These are phyloP conservation scores for Saccharomyces mikatae DNA, from an alignment of 805 yeast genomes.

Conservation along the genomic window DNA sequence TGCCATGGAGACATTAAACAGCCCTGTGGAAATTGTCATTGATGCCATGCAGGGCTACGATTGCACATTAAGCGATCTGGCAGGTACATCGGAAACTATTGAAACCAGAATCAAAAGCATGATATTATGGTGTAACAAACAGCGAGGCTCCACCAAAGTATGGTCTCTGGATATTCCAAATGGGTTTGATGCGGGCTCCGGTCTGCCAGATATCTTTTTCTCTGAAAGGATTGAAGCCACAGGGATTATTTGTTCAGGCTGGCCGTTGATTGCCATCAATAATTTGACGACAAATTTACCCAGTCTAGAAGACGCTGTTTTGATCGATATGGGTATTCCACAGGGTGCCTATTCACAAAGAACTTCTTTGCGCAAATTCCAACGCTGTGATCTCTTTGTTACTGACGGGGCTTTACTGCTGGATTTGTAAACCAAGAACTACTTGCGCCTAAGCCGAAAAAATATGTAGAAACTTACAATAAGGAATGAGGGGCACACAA, in stretches of 20 bases:
- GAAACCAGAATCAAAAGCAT: constrained; percentile 30
- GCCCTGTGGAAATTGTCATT: constrained; percentile 70
- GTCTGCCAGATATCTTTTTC: constrained; percentile 28
- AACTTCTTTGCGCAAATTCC: constrained; percentile 41
- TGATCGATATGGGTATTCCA: constrained; percentile 69
- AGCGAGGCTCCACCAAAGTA: constrained; percentile 10
- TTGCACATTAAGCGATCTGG: constrained; percentile 52
- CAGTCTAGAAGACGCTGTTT: constrained; percentile 35
- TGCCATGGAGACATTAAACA: constrained; percentile 42
- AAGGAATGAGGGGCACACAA: neutral
- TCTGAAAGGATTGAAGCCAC: constrained; percentile 32
- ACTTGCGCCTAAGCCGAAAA: neutral
- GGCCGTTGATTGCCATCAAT: constrained; percentile 58
- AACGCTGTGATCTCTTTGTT: constrained; percentile 27
- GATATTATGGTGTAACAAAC: constrained; percentile 57
- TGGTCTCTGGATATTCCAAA: constrained; percentile 72
- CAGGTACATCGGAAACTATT: constrained; percentile 13
- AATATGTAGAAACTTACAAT: neutral
- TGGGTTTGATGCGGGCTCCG: constrained; percentile 79
- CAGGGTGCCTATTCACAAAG: constrained; percentile 38
- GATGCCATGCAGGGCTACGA: constrained; percentile 86
- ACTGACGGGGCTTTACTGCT: constrained; percentile 17
- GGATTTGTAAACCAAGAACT: constrained; percentile 4
- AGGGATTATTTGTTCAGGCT: constrained; percentile 61
- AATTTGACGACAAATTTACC: constrained; percentile 7